These are phyloP conservation scores for Salvia rosmarinus DNA, from an alignment of 257 asterid species.

Conservation along the genomic window DNA sequence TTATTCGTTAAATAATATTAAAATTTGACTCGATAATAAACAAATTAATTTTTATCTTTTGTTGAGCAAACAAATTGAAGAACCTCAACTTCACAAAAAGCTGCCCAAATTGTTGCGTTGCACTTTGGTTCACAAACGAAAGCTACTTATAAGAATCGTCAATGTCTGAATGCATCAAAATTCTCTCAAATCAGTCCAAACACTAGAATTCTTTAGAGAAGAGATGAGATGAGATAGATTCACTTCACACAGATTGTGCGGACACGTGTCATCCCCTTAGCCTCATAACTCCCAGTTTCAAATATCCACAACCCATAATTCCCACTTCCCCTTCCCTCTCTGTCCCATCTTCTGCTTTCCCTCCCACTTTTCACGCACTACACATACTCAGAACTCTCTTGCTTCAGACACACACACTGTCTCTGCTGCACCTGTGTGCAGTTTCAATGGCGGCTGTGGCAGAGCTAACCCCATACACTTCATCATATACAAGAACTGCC, in stretches of 20 bases:
- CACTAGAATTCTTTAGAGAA: background rate
- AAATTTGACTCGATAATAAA: too few relatives aligned
- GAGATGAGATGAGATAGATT: conserved; percentile 32
- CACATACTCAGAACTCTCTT: background rate
- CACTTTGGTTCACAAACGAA: background rate
- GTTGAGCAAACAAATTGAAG: background rate
- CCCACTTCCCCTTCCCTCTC: background rate
- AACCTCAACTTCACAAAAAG: conserved; percentile 16
- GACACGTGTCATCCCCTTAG: conserved; percentile 70
- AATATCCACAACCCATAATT: conserved; percentile 37
- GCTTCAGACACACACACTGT: background rate
- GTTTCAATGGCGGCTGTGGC: conserved; percentile 71
- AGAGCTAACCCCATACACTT: conserved; percentile 63
- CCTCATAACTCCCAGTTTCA: conserved; percentile 59
- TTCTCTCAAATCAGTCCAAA: conserved; percentile 11
- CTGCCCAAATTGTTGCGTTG: background rate
- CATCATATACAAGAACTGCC: conserved; percentile 39
- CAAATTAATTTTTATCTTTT: conserved; percentile 7
- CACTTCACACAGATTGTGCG: background rate
- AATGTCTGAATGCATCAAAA: conserved; percentile 17
- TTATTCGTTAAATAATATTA: too few relatives aligned
- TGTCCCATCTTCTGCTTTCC: conserved; percentile 18
- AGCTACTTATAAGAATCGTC: background rate
- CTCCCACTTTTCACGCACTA: conserved; percentile 2
- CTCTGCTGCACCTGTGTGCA: conserved; percentile 35